Conservation (phyloP, 208 protist genomes). For the Leishmania major region DNA sequence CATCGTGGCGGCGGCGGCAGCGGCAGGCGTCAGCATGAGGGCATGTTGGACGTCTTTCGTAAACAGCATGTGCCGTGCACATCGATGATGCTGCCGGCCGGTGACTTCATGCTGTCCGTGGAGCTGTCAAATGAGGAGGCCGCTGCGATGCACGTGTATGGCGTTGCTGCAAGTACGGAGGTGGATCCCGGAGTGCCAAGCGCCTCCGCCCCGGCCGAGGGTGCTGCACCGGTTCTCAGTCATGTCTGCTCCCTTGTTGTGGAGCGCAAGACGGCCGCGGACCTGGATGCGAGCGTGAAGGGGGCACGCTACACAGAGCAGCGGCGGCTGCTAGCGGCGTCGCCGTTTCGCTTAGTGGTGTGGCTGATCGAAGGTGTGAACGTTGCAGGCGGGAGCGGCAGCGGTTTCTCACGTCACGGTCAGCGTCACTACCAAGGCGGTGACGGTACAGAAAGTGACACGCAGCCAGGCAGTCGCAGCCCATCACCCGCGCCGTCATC, state of each 20-base stretch:
- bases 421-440: not conserved
- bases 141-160: not conserved
- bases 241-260: conserved; percentile 64
- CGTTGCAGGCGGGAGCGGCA: conserved; percentile 4
- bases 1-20: conserved; percentile 21
- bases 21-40: conserved; percentile 34
- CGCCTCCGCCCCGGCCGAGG: not conserved
- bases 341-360: conserved; percentile 58
- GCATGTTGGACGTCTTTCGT: conserved; percentile 44
- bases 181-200: not conserved
- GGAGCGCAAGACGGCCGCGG: conserved; percentile 80
- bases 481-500: conserved; percentile 9
- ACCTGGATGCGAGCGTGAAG: conserved; percentile 75
- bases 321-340: conserved; percentile 54
- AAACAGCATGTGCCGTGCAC: conserved; percentile 41
- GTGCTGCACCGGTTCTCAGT: not conserved
- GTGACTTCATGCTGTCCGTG: conserved; percentile 71
- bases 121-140: conserved; percentile 18
- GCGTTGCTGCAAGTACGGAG: not conserved
- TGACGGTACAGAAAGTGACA: not conserved
- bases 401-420: not conserved
- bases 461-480: conserved; percentile 3
- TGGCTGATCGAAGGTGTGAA: conserved; percentile 76
- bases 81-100: conserved; percentile 60
- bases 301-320: conserved; percentile 70